These are phyloP conservation scores for Stagonosporopsis chrysanthemi DNA, from an alignment of 2,329 filamentous ascomycete genomes.

Conservation along the genomic window DNA sequence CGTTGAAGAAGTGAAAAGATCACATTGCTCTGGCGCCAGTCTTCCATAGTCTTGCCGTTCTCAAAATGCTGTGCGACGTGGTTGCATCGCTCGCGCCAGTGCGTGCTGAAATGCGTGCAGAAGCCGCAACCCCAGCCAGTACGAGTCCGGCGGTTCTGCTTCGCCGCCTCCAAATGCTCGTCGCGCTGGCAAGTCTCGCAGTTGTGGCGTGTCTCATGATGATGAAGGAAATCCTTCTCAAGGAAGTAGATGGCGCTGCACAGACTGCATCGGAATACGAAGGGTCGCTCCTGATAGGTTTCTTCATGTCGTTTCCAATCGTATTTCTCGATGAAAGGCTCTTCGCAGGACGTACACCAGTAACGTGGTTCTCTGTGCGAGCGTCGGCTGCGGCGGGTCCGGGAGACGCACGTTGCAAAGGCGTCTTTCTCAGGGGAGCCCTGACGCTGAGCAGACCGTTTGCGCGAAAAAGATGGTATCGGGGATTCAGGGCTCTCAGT, in stretches of 20 bases:
- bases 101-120: conserved; percentile 67
- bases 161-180: conserved; percentile 52
- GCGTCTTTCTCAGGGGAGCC: conserved; percentile 26
- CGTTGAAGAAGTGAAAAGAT: conserved; percentile 71
- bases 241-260: conserved; percentile 71
- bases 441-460: conserved; percentile 18
- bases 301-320: conserved; percentile 74
- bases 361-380: conserved; percentile 36
- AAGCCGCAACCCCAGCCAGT: conserved; percentile 74
- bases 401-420: conserved; percentile 42
- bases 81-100: conserved; percentile 69
- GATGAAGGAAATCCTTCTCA: conserved; percentile 70
- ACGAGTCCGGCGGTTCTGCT: conserved; percentile 40
- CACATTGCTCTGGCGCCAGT: conserved; percentile 71
- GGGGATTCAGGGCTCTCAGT: conserved; percentile 7
- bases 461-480: neutral
- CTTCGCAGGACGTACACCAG: conserved; percentile 59
- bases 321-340: conserved; percentile 70
- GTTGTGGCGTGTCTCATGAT: conserved; percentile 67
- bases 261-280: conserved; percentile 69
- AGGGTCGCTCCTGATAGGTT: conserved; percentile 70
- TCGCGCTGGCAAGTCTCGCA: conserved; percentile 65
- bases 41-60: conserved; percentile 60
- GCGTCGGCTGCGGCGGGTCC: conserved; percentile 30
- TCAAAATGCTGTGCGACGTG: conserved; percentile 72